A percentile compares a stretch with the other conserved stretches of the same genome.
These are phyloP conservation scores for Claviceps spartinae DNA, from an alignment of 2,329 filamentous ascomycete genomes.

Conservation along the genomic window DNA sequence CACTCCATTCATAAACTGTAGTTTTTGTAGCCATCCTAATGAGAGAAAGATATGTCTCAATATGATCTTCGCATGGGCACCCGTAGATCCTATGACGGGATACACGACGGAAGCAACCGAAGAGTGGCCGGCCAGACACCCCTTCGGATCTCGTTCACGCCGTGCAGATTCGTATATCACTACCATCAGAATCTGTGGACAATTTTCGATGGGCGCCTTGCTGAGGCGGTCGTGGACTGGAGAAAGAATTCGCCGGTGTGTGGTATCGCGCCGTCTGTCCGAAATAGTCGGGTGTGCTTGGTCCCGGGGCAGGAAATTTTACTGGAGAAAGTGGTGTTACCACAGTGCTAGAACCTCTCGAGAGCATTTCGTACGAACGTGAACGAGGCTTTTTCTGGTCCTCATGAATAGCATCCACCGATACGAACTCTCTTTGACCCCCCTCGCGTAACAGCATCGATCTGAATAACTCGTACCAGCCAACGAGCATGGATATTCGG, in stretches of 20 bases:
- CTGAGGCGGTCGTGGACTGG: conserved; percentile 37
- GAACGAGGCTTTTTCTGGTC: conserved; percentile 40
- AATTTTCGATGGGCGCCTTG: conserved; percentile 22
- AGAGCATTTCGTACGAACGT: conserved; percentile 67
- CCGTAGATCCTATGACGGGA: background rate
- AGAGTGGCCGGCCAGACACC: background rate
- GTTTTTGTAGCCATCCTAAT: background rate
- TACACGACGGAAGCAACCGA: background rate
- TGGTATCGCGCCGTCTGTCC: conserved; percentile 40
- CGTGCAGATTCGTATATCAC: conserved; percentile 39
- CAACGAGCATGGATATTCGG: conserved; percentile 70
- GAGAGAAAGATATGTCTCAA: background rate
- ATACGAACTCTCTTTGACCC: conserved; percentile 70
- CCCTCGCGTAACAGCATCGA: conserved; percentile 26
- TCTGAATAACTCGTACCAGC: conserved; percentile 59
- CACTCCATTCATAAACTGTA: background rate
- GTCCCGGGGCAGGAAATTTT: conserved; percentile 23
- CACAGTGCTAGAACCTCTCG: conserved; percentile 38
- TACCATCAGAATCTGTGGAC: conserved; percentile 19
- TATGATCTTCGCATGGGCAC: background rate
- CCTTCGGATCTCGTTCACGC: conserved; percentile 36
- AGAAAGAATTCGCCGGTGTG: conserved; percentile 40
- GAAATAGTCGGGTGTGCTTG: conserved; percentile 42
- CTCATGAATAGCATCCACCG: conserved; percentile 59
- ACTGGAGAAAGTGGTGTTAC: conserved; percentile 36